phyloP scores from a whole-genome alignment of 306 rosid species.

The Cicer chorassanicum region DNA sequence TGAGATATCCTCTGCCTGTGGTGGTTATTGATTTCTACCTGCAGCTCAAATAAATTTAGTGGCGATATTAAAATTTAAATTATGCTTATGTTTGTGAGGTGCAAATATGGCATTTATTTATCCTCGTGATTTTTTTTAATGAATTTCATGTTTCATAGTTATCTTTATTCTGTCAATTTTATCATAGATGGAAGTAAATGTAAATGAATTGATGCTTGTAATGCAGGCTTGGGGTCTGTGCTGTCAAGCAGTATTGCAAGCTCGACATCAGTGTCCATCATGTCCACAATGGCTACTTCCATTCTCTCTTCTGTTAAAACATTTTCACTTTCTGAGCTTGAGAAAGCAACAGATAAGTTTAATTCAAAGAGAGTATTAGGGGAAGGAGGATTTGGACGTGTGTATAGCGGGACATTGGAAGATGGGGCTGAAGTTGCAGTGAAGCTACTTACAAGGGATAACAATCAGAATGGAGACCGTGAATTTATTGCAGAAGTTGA shows the following conservation, averaged over 20 bases:
- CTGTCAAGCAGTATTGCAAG: conserved; percentile 83
- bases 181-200: conserved; percentile 33
- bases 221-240: conserved; percentile 78
- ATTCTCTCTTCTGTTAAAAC: conserved; percentile 86
- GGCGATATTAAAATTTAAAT: conserved; percentile 6
- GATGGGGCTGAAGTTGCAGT: conserved; percentile 91
- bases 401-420: conserved; percentile 78
- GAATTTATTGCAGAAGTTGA: conserved; percentile 98
- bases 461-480: conserved; percentile 86
- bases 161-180: conserved; percentile 23
- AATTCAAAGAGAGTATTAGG: conserved; percentile 81
- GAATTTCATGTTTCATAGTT: conserved; percentile 18
- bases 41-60: conserved; percentile 28
- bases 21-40: conserved; percentile 34
- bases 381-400: conserved; percentile 98
- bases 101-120: conserved; percentile 19
- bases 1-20: conserved; percentile 5
- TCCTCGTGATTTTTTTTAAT: conserved; percentile 1
- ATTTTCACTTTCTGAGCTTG: conserved; percentile 77
- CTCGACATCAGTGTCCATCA: conserved; percentile 81
- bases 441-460: conserved; percentile 79
- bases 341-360: conserved; percentile 85
- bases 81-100: conserved; percentile 19
- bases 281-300: conserved; percentile 83
- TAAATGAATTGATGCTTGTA: conserved; percentile 34